A percentile compares a stretch with the other conserved stretches of the same genome.
Evolutionary conservation across 2,329 filamentous ascomycete species (phyloP).

Genomic region (Emmonsiellopsis sp.): DNA sequence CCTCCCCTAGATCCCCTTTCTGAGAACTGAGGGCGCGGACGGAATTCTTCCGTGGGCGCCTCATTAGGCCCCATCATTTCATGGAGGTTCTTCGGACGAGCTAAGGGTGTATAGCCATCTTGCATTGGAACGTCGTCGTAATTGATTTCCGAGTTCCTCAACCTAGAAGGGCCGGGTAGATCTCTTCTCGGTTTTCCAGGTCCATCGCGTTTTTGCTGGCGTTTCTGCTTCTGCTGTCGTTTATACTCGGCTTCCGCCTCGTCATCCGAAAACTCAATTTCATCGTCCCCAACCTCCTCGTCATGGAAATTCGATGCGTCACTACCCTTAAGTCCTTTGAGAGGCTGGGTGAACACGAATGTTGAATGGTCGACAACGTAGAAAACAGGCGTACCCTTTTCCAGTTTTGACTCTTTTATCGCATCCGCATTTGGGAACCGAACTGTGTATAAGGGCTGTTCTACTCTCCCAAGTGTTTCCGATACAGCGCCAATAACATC

Average conservation of each 20-base stretch:
- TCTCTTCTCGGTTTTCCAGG: conserved; percentile 29
- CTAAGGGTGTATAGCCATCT: conserved; percentile 57
- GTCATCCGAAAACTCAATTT: conserved; percentile 93
- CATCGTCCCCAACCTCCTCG: conserved; percentile 76
- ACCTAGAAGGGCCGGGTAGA: conserved; percentile 29
- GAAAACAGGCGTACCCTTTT: conserved; percentile 62
- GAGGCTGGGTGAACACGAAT: conserved; percentile 76
- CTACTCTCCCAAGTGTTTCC: conserved; percentile 77
- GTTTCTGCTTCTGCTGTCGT: conserved; percentile 58
- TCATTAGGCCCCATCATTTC: conserved; percentile 37
- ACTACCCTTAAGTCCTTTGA: conserved; percentile 73
- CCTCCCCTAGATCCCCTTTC: conserved; percentile 36
- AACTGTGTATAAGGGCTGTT: conserved; percentile 78
- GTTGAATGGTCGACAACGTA: conserved; percentile 71
- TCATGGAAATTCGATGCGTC: conserved; percentile 94
- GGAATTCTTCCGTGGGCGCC: conserved; percentile 24
- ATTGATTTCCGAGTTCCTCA: conserved; percentile 42
- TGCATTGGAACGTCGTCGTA: conserved; percentile 56
- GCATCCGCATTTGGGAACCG: conserved; percentile 62
- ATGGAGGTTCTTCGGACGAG: conserved; percentile 57
- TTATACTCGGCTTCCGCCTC: conserved; percentile 85
- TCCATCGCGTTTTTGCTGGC: conserved; percentile 43
- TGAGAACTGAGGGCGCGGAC: conserved; percentile 12
- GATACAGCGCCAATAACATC: conserved; percentile 71
- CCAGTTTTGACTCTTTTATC: conserved; percentile 57